These are phyloP conservation scores for Colletotrichum eleusines DNA, from an alignment of 2,329 filamentous ascomycete species.

Conservation along the genomic window DNA sequence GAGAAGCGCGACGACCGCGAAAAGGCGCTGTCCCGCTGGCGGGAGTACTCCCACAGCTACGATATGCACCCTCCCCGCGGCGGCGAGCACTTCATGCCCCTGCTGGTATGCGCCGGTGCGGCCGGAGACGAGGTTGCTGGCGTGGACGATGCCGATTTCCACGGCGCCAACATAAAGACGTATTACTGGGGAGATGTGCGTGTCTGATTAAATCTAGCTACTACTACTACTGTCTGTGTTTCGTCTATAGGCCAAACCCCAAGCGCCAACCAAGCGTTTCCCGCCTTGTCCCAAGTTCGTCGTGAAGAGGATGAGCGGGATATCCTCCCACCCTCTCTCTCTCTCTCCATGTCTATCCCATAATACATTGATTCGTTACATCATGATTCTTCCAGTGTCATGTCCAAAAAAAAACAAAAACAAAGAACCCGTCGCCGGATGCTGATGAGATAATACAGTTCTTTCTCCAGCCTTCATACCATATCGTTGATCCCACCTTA, in stretches of 20 bases:
- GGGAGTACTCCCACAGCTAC: slow-evolving; percentile 60
- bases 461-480: not conserved
- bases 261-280: slow-evolving; percentile 21
- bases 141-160: slow-evolving; percentile 62
- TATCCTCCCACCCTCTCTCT: no score
- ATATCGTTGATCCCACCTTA: not conserved
- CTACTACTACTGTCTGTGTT: not conserved
- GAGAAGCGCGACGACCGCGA: slow-evolving; percentile 52
- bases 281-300: slow-evolving; percentile 20
- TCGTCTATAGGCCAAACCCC: slow-evolving; percentile 25
- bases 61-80: slow-evolving; percentile 66
- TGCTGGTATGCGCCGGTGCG: slow-evolving; percentile 67
- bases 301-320: slow-evolving; percentile 6
- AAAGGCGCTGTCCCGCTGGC: slow-evolving; percentile 59
- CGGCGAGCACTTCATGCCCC: slow-evolving; percentile 70
- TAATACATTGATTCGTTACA: slow-evolving; percentile 38
- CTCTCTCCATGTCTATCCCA: slow-evolving; percentile 18
- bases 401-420: slow-evolving; percentile 21
- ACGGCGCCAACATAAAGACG: slow-evolving; percentile 64
- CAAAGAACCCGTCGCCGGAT: slow-evolving; percentile 32
- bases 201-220: slow-evolving; percentile 38
- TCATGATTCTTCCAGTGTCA: slow-evolving; percentile 31
- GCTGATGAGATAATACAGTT: slow-evolving; percentile 30
- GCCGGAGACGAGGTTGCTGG: slow-evolving; percentile 59
- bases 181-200: slow-evolving; percentile 63